phyloP scores from a whole-genome alignment of 1,284 basidiomycete genomes.

The Xerocomus amazonicus region DNA sequence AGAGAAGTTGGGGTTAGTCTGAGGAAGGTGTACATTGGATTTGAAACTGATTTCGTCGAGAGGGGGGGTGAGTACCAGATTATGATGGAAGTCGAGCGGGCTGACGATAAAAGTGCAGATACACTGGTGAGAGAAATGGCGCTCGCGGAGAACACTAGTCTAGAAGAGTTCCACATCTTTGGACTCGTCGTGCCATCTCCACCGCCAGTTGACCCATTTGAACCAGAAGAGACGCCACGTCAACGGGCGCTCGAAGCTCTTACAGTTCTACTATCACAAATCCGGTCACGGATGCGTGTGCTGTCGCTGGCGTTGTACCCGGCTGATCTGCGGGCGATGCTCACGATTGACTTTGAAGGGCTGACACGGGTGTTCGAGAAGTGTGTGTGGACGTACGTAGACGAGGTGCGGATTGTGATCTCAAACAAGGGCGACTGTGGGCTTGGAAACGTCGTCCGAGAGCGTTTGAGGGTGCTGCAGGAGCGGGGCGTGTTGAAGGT shows the following conservation, averaged over 20 bases:
- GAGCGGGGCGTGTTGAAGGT: conserved; percentile 30
- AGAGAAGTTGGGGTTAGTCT: conserved; percentile 18
- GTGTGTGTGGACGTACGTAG: conserved; percentile 22
- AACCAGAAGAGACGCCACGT: conserved; percentile 7
- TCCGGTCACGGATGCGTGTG: conserved; percentile 29
- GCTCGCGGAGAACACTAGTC: conserved; percentile 22
- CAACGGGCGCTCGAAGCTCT: conserved; percentile 19
- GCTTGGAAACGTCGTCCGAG: conserved; percentile 26
- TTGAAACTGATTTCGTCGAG: conserved; percentile 31
- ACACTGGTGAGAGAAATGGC: conserved; percentile 27
- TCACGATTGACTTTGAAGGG: conserved; percentile 31
- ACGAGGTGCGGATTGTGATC: conserved; percentile 29
- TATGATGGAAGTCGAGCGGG: neutral
- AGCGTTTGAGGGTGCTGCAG: conserved; percentile 19
- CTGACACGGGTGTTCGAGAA: conserved; percentile 25
- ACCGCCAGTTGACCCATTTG: conserved; percentile 24
- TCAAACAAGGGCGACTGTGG: conserved; percentile 30
- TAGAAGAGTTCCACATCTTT: conserved; percentile 33
- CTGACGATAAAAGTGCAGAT: conserved; percentile 19
- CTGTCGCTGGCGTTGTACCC: conserved; percentile 31
- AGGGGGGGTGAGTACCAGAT: conserved; percentile 26
- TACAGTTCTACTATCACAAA: conserved; percentile 27
- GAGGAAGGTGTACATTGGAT: conserved; percentile 30
- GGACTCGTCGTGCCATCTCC: conserved; percentile 33
- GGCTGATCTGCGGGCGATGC: conserved; percentile 30